phyloP scores from a whole-genome alignment of 2,329 filamentous ascomycete genomes.

The Periconia digitata region DNA sequence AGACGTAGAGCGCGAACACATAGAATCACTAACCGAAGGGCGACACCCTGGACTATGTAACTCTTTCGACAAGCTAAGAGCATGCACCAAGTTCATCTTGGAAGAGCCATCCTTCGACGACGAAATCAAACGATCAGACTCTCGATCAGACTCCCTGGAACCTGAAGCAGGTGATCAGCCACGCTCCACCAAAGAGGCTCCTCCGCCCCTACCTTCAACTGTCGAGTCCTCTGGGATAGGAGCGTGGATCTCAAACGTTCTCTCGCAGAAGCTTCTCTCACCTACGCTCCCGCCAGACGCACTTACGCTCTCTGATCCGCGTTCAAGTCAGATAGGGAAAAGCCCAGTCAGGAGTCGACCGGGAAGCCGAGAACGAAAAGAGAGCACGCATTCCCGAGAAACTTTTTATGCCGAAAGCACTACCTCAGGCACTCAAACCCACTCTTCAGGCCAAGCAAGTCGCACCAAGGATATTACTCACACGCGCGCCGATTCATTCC shows the following conservation, averaged over 20 bases:
- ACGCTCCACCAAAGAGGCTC: slow-evolving; percentile 19
- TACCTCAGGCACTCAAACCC: slow-evolving; percentile 20
- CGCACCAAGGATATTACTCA: background rate
- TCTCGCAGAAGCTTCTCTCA: slow-evolving; percentile 13
- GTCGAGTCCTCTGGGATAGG: slow-evolving; percentile 22
- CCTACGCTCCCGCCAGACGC: slow-evolving; percentile 2
- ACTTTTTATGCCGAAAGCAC: slow-evolving; percentile 37
- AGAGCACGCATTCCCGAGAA: slow-evolving; percentile 18
- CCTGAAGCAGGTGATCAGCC: slow-evolving; percentile 21
- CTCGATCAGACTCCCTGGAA: slow-evolving; percentile 26
- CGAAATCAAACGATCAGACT: slow-evolving; percentile 1
- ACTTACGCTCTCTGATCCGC: slow-evolving; percentile 9
- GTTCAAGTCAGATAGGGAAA: slow-evolving; percentile 13
- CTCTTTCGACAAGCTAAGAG: slow-evolving; percentile 8
- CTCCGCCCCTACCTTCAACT: slow-evolving; percentile 10
- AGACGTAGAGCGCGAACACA: slow-evolving; percentile 5
- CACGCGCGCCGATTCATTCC: slow-evolving; percentile 1
- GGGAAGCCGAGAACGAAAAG: slow-evolving; percentile 7
- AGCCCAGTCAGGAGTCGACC: slow-evolving; percentile 9
- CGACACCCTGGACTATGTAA: slow-evolving; percentile 3
- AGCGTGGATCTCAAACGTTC: slow-evolving; percentile 33
- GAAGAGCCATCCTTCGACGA: slow-evolving; percentile 2
- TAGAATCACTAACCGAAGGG: slow-evolving; percentile 6
- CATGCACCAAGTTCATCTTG: slow-evolving; percentile 3
- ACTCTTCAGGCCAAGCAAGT: background rate